Base-by-base conservation (phyloP, 1,139 yeast species). In the Pichia norvegensis region DNA sequence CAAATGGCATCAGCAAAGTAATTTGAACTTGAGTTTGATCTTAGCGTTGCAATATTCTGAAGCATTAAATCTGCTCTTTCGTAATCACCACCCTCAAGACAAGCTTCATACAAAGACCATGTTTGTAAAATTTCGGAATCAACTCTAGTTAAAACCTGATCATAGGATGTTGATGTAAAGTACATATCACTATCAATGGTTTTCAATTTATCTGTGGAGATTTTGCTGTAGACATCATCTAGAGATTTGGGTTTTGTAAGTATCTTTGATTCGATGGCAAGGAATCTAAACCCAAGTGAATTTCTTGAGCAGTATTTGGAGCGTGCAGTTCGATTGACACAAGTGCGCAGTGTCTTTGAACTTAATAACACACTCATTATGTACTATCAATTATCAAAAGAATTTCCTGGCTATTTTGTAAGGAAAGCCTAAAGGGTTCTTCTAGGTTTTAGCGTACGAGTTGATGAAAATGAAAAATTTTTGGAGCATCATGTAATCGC, bases 71-170 rank as follows among this genome's bases (percentile, higher is more conserved):
- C 79, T 0, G 96, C 95, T 55, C 97, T 71, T 31, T 73, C 76
- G 55, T 76, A 77, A 59, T 85, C 85, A 45, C 74, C 75, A 31
- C 85, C 74, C 40, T 79, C 75, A 36, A 90, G 62, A 54, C 94
- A 82, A 0, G 95, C 95, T 57, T 87, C 95, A 36, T 87, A 68
- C 33, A 88, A 65, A 1, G 92, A 76, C 78, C 87, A 86, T 17
- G 85, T 68, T 57, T 84, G 86, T 44, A 74, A 68, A 31, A 79
- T 75, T 50, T 80, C 84, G 1, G 55, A 46, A 14, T 55, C 55
- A 19, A 55, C 52, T 14, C 59, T 54, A 4, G 62, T 57, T 31
- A 56, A 46, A 36, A 58, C 53, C 16, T 54, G 51, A 47, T 59
- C 63, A 21, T 48, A 41, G 3, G 55, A 39, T 5, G 61, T 46